Percentiles rank a stretch among this genome's conserved stretches.
phyloP scores from a whole-genome alignment of 345 rosid species.

The Nasturtium officinale region DNA sequence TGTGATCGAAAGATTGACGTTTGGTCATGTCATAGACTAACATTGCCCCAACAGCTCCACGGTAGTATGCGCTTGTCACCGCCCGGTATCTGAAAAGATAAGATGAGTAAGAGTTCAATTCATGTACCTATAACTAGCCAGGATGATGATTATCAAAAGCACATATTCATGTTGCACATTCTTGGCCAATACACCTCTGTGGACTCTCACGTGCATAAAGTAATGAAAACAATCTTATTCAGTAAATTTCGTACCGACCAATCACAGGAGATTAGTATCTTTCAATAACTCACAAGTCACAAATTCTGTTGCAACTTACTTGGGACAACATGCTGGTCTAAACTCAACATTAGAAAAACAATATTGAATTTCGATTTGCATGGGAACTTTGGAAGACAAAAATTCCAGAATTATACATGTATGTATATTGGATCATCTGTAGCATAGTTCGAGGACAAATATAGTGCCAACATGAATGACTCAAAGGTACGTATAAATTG shows the following conservation, averaged over 20 bases:
- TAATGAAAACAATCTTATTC: neutral
- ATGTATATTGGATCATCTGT: neutral
- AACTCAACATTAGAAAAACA: neutral
- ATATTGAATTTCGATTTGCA: neutral
- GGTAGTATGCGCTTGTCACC: slow-evolving; percentile 82
- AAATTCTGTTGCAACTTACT: no score
- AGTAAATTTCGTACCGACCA: neutral
- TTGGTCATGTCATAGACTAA: slow-evolving; percentile 84
- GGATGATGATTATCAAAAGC: neutral
- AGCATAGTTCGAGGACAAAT: neutral
- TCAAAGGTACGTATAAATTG: neutral
- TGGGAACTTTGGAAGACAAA: neutral
- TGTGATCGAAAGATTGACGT: slow-evolving; percentile 84
- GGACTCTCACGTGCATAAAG: neutral
- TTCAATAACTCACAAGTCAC: neutral
- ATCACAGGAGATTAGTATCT: neutral
- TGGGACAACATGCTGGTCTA: no score
- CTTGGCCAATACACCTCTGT: neutral
- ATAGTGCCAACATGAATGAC: neutral
- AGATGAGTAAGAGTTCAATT: neutral
- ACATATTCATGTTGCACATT: neutral
- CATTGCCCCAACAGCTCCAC: slow-evolving; percentile 89
- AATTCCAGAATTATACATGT: no score
- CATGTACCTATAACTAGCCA: neutral
- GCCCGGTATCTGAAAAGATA: slow-evolving; percentile 64